phyloP scores from a whole-genome alignment of 2,329 filamentous ascomycete species.

The Colletotrichum melonis region DNA sequence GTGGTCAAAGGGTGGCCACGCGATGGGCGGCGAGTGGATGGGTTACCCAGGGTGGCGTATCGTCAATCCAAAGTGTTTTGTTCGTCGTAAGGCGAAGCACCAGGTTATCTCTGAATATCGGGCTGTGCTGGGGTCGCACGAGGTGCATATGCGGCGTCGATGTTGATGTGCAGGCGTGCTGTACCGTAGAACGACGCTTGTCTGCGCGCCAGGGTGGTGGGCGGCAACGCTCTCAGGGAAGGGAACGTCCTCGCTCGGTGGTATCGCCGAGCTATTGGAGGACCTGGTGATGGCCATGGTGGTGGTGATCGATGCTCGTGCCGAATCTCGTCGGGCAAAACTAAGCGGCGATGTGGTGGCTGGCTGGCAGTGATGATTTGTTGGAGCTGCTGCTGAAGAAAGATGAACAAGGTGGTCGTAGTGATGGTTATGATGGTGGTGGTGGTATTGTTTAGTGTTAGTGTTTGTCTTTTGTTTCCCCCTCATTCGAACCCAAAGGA shows the following conservation, averaged over 20 bases:
- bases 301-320: slow-evolving; percentile 20
- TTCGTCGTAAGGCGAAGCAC: background rate
- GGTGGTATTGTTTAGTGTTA: slow-evolving; percentile 11
- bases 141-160: slow-evolving; percentile 16
- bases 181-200: background rate
- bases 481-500: background rate
- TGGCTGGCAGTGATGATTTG: slow-evolving; percentile 14
- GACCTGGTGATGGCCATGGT: slow-evolving; percentile 1
- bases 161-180: slow-evolving; percentile 5
- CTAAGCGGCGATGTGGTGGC: background rate
- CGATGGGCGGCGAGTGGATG: slow-evolving; percentile 6
- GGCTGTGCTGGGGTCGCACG: slow-evolving; percentile 3
- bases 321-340: slow-evolving; percentile 24
- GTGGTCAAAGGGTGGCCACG: slow-evolving; percentile 9
- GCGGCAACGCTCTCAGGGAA: slow-evolving; percentile 25
- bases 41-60: background rate
- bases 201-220: slow-evolving; percentile 1
- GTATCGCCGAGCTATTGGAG: slow-evolving; percentile 23
- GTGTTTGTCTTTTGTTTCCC: slow-evolving; percentile 12
- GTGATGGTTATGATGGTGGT: background rate
- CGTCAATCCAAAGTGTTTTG: background rate
- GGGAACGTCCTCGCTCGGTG: slow-evolving; percentile 8
- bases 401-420: background rate
- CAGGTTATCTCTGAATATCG: background rate
- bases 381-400: slow-evolving; percentile 4